Base-by-base conservation (phyloP, 345 rosid genomes). In the Citrus cavaleriei region DNA sequence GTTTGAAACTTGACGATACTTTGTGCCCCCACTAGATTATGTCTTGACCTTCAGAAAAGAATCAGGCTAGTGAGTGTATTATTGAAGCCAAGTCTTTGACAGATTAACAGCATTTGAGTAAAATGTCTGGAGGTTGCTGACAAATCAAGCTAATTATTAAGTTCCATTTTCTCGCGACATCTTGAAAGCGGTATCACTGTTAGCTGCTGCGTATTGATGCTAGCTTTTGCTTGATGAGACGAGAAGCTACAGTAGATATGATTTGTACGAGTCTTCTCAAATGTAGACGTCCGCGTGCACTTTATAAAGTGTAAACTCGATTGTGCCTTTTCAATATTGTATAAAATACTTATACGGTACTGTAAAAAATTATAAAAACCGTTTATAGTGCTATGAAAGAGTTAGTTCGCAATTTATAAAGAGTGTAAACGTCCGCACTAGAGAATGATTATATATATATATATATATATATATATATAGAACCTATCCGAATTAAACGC, bases 121-220 rank as follows among this genome's bases (percentile, higher is more conserved):
- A 83, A 46, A 81, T 78, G 88, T 78, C 79, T 79, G 34, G 82
- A 84, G 83, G 81, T 84, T 84, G 88, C 83, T 85, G 89, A 82
- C 85, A 88, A 87, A 83, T 84, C 79, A 85, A 85, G 88, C 86
- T 81, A 86, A 78, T 79, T 77, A 78, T 79, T 77, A 75, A 78
- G 46, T 81, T 78, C 14, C 6, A 21, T 66, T 66, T 25, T 66
- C 82, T 78, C 42, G 37, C 49, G 71, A 79, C 77, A 72, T 69
- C n/a, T 76, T 72, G 82, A 84, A 73, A 75, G 65, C 4, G 40
- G 12, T 2, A 30, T n/a, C 69, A 80, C 81, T 84, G 75, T 77
- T 86, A 42, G 66, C 27, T 73, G n/a, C 64, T 69, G 40, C 49
- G 72, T 84, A 81, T 69, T 79, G 86, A 82, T 84, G 81, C 76